A percentile compares a stretch with the other conserved stretches of the same genome.
phyloP scores from a whole-genome alignment of 768 basidiomycete species.

The Termitomyces sp. region DNA sequence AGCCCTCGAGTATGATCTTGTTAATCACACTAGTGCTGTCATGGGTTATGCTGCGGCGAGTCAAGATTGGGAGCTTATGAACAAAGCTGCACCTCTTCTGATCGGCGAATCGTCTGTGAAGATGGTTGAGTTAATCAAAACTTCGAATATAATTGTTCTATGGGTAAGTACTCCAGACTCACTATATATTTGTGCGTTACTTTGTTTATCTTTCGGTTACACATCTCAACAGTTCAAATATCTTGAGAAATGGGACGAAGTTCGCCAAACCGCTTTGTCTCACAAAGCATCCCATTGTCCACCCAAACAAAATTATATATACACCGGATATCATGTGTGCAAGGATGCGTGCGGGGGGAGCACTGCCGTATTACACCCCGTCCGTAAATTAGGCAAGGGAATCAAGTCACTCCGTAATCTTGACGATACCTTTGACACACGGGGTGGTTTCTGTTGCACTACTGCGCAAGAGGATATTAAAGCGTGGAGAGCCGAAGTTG shows the following conservation, averaged over 20 bases:
- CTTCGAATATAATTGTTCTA: background rate
- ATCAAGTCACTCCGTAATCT: background rate
- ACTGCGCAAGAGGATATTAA: no score
- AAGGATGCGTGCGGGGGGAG: background rate
- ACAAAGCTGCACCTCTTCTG: conserved; percentile 1
- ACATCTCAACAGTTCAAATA: background rate
- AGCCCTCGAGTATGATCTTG: background rate
- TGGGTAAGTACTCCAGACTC: conserved; percentile 1
- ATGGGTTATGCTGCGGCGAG: conserved; percentile 1
- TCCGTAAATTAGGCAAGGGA: conserved; percentile 2
- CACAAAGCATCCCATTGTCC: background rate
- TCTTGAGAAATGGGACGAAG: background rate
- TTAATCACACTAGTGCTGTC: background rate
- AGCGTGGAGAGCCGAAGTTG: background rate
- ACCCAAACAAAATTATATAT: rapidly evolving
- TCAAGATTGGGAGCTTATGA: background rate
- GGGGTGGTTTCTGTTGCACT: no score
- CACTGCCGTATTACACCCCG: background rate
- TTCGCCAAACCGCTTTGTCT: background rate
- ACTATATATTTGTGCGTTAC: background rate
- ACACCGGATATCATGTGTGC: background rate
- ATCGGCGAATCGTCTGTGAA: background rate
- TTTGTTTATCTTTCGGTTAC: background rate
- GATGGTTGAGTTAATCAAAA: background rate
- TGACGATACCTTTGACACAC: background rate